Evolutionary conservation across 2,329 filamentous ascomycete species (phyloP), one percentile per base, ranked within the genome.

Genomic region (Fusarium sororula): DNA sequence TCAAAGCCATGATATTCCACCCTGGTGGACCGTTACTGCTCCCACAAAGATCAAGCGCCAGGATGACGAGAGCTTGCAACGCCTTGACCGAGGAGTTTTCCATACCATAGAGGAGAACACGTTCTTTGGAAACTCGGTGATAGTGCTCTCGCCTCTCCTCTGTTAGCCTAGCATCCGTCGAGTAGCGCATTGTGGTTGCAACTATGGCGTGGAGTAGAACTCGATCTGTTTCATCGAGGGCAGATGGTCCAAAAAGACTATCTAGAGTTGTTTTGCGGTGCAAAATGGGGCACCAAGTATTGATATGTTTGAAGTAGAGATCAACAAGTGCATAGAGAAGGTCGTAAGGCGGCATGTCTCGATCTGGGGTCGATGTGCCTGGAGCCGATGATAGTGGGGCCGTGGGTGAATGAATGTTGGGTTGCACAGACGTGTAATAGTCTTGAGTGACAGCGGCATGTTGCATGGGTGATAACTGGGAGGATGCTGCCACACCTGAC

Each of bases 31-130:
- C 95, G 80, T 98, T 97, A 42, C 94, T 95, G 76, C 90, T 93
- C 14, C 95, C 95, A 38, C 94, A 92, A 30, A 97, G 87, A 79
- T 98, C 95, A 17, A 98, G 84, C 0, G 95, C 94, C 10, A 98
- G 85, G 56, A 98, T 96, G 3, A 97, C 94, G 12, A 98, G 85
- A 10, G 95, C 95, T 80, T 98, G 94, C 10, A 98, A 85, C 3
- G 94, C 91, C 81, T 95, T 96, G 66, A 98, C 94, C 0, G 94
- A 96, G 18, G 94, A 95, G 76, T 96, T 95, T 78, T 97, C 94
- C 77, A 98, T 89, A 9, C 95, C 94, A 77, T 97, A 97, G 0
- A 98, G 87, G 18, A 98, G 82, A 1, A 98, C 95, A 69, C 92
- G 94, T 77, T 96, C 92, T 81, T 97, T 98, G 0, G 94, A 95